phyloP scores from a whole-genome alignment of 2,329 filamentous ascomycete species.

The Myriosclerotinia curreyana region DNA sequence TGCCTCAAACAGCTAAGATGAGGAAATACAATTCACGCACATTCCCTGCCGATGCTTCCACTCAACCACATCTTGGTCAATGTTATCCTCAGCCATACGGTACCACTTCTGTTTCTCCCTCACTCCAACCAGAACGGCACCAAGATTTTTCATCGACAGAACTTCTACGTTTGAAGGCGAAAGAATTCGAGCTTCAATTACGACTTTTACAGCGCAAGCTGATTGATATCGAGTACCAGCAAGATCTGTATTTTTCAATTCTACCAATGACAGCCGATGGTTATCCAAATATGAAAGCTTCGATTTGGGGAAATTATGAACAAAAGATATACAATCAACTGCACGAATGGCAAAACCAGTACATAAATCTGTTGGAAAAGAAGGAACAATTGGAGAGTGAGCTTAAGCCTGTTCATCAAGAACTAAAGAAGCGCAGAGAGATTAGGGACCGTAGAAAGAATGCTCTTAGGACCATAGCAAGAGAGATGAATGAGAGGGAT shows the following conservation, averaged over 20 bases:
- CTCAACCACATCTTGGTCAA: constrained; percentile 4
- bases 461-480: background rate
- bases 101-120: background rate
- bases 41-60: constrained; percentile 3
- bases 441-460: background rate
- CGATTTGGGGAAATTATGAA: background rate
- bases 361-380: background rate
- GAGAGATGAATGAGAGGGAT: background rate
- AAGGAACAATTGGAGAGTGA: background rate
- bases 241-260: too few species aligned
- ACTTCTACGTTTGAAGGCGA: background rate
- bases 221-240: background rate
- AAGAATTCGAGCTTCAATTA: background rate
- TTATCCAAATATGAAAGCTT: too few species aligned
- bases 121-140: too few species aligned
- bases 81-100: constrained; percentile 7
- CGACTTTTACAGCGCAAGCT: background rate
- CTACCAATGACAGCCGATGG: background rate
- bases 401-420: background rate
- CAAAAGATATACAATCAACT: background rate
- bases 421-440: background rate
- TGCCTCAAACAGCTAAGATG: background rate
- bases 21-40: constrained; percentile 11
- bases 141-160: background rate
- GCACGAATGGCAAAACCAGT: background rate